Conservation (phyloP, 305 asterid genomes). For the Solanum aculeatissimum region DNA sequence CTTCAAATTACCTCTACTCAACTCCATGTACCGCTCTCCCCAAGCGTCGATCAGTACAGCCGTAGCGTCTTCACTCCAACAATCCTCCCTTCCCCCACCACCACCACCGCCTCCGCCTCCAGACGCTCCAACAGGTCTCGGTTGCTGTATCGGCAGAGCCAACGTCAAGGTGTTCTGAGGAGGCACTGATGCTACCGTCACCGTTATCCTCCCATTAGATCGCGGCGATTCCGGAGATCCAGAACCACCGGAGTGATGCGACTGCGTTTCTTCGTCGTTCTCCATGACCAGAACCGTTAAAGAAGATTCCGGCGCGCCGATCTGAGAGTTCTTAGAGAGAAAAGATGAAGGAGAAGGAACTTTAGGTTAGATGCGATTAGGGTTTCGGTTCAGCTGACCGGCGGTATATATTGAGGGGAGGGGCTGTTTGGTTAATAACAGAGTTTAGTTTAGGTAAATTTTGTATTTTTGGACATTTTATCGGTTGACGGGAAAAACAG, state of each 20-base stretch:
- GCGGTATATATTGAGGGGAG: constrained; percentile 10
- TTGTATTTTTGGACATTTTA: background rate
- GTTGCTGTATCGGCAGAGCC: constrained; percentile 55
- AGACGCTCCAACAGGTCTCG: background rate
- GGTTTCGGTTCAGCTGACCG: constrained; percentile 32
- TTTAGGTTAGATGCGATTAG: background rate
- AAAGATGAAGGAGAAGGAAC: background rate
- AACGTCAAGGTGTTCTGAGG: constrained; percentile 13
- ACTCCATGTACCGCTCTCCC: constrained; percentile 76
- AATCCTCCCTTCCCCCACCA: constrained; percentile 75
- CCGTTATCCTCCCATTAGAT: constrained; percentile 60
- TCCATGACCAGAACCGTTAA: constrained; percentile 27
- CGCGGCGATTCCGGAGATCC: constrained; percentile 26
- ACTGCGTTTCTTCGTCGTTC: constrained; percentile 63
- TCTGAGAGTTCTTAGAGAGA: background rate
- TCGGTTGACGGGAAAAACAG: constrained; percentile 17
- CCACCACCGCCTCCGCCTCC: background rate
- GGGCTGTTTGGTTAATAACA: background rate
- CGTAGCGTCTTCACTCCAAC: constrained; percentile 96
- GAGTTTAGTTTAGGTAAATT: background rate
- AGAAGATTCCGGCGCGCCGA: background rate
- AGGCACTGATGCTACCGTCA: constrained; percentile 62
- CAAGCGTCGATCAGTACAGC: constrained; percentile 70
- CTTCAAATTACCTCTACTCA: constrained; percentile 85
- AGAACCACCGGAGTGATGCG: constrained; percentile 26